These are phyloP conservation scores for Clonostachys solani DNA, from an alignment of 2,329 filamentous ascomycete species.

Conservation along the genomic window DNA sequence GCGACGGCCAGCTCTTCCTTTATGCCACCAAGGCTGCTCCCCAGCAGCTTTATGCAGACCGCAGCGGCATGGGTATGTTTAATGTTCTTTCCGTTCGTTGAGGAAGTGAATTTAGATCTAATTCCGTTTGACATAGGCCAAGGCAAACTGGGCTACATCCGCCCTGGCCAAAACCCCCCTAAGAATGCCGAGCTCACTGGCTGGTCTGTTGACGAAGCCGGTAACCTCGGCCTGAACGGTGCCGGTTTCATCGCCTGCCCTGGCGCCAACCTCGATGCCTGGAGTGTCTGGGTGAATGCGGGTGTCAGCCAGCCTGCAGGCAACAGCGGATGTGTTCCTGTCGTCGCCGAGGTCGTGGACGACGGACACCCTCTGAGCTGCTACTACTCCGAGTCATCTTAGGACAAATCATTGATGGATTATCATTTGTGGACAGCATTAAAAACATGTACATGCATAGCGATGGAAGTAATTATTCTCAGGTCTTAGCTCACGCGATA, in stretches of 20 bases:
- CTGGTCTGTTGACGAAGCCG: conserved; percentile 37
- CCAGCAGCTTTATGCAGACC: conserved; percentile 50
- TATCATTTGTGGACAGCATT: neutral
- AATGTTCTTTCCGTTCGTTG: no score
- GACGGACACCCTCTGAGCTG: neutral
- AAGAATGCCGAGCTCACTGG: conserved; percentile 38
- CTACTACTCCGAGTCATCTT: neutral
- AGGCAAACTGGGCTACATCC: conserved; percentile 48
- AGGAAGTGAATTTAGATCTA: conserved; percentile 1
- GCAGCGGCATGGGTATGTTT: conserved; percentile 52
- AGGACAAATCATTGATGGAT: neutral
- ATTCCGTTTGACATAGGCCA: conserved; percentile 28
- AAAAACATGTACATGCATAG: no score
- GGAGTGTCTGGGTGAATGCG: neutral
- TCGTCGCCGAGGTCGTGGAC: neutral
- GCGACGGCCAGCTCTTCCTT: conserved; percentile 39
- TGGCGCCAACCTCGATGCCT: neutral
- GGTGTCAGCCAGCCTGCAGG: neutral
- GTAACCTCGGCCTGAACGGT: conserved; percentile 4
- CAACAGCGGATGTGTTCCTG: neutral
- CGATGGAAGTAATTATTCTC: no score
- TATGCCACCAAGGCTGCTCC: conserved; percentile 31
- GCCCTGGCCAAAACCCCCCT: conserved; percentile 30
- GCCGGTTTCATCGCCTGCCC: neutral
- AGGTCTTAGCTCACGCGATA: no score